phyloP scores from a whole-genome alignment of 805 yeast species.

The Ogataea methylovora region DNA sequence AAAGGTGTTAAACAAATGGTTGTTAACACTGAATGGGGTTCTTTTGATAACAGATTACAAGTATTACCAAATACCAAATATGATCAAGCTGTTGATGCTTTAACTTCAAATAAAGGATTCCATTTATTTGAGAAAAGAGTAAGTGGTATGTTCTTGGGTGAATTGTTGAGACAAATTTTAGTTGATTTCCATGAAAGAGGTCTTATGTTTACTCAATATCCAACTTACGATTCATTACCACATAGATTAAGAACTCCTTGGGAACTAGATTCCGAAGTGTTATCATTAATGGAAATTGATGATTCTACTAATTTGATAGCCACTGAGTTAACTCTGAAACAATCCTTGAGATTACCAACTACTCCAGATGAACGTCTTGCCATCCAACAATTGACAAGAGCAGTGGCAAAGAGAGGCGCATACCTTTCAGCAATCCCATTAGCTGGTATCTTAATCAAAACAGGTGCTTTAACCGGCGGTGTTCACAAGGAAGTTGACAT shows the following conservation, averaged over 20 bases:
- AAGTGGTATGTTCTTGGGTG: conserved; percentile 91
- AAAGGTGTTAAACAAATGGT: conserved; percentile 65
- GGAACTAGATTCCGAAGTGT: conserved; percentile 73
- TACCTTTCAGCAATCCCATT: conserved; percentile 81
- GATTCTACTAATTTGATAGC: conserved; percentile 64
- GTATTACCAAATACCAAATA: conserved; percentile 72
- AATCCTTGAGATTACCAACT: conserved; percentile 63
- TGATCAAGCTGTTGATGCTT: conserved; percentile 63
- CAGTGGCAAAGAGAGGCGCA: conserved; percentile 86
- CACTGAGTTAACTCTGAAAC: conserved; percentile 61
- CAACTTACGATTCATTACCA: conserved; percentile 33
- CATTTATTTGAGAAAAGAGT: conserved; percentile 93
- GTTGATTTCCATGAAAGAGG: conserved; percentile 58
- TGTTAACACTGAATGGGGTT: conserved; percentile 96
- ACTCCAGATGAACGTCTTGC: conserved; percentile 63
- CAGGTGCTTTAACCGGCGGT: conserved; percentile 55
- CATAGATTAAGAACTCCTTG: conserved; percentile 72
- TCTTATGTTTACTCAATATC: conserved; percentile 50
- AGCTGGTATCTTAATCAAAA: conserved; percentile 68
- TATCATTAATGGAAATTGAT: conserved; percentile 82
- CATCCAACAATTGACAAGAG: conserved; percentile 66
- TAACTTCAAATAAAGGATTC: conserved; percentile 74
- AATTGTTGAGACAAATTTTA: conserved; percentile 67
- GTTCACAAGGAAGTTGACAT: conserved; percentile 73
- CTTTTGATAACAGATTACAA: conserved; percentile 79